Percentiles rank a stretch among this genome's conserved stretches.
Evolutionary conservation across 371 early-diverging fungal genomes (phyloP).

Genomic region (Catenaria anguillulae): DNA sequence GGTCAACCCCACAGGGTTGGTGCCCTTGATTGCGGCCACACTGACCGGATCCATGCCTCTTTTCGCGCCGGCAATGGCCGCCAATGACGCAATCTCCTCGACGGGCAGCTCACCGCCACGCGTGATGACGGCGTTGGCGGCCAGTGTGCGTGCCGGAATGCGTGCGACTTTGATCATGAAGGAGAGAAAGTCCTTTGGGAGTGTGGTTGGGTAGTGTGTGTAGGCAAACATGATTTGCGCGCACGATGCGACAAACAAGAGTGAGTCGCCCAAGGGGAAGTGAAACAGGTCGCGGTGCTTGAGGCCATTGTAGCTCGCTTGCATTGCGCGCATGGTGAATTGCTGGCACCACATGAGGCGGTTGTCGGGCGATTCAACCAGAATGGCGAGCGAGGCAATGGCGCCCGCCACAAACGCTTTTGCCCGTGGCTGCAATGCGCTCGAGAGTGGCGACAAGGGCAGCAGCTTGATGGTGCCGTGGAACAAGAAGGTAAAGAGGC

Average conservation of each 20-base stretch:
- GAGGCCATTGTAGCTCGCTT: slow-evolving; percentile 7
- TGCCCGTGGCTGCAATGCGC: background rate
- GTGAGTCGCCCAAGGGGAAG: slow-evolving; percentile 23
- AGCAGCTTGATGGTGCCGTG: background rate
- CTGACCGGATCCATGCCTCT: background rate
- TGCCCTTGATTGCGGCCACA: background rate
- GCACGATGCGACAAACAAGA: slow-evolving; percentile 16
- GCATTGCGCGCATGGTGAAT: slow-evolving; percentile 18
- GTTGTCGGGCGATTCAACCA: slow-evolving; percentile 20
- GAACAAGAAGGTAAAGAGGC: background rate
- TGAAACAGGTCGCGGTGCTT: slow-evolving; percentile 1
- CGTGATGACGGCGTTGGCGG: background rate
- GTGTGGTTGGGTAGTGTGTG: slow-evolving; percentile 21
- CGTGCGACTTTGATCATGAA: slow-evolving; percentile 1
- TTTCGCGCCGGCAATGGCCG: no score
- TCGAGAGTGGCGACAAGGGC: no score
- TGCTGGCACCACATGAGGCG: slow-evolving; percentile 24
- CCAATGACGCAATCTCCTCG: no score
- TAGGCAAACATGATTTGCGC: slow-evolving; percentile 25
- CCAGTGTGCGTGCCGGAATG: background rate
- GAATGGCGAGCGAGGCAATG: slow-evolving; percentile 16
- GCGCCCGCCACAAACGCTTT: background rate
- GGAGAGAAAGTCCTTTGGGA: slow-evolving; percentile 18
- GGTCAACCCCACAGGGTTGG: background rate
- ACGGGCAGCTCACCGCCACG: no score